Evolutionary conservation across 2,329 filamentous ascomycete genomes (phyloP).

Genomic region (Botrytis porri): DNA sequence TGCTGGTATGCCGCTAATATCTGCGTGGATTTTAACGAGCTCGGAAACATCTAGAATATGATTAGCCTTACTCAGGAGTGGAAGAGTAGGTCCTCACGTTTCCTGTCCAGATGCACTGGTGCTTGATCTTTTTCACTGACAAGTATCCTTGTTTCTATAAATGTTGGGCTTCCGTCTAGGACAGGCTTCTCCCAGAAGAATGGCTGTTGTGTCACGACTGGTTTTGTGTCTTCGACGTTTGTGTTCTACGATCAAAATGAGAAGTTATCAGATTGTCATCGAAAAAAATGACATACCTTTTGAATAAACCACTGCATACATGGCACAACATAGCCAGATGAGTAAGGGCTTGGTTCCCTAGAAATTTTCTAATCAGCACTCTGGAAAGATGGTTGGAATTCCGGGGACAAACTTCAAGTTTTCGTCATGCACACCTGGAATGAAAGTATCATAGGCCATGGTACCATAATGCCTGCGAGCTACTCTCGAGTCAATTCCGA

Average conservation of each 20-base stretch:
- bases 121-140: neutral
- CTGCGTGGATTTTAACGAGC: constrained; percentile 6
- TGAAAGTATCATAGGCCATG: neutral
- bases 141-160: neutral
- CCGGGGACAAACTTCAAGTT: neutral
- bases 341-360: neutral
- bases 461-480: constrained; percentile 1
- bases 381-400: neutral
- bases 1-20: neutral
- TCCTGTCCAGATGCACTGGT: neutral
- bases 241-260: neutral
- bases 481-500: constrained; percentile 3
- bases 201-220: neutral
- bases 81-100: neutral
- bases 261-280: neutral
- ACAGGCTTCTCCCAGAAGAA: neutral
- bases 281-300: neutral
- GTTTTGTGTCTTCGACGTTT: neutral
- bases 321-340: neutral
- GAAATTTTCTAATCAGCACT: neutral
- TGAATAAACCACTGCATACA: neutral
- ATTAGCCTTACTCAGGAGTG: neutral
- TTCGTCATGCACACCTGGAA: neutral
- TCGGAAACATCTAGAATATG: neutral
- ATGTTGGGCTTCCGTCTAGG: neutral